Evolutionary conservation across 257 asterid genomes (phyloP).

Genomic region (Ocimum tenuiflorum): DNA sequence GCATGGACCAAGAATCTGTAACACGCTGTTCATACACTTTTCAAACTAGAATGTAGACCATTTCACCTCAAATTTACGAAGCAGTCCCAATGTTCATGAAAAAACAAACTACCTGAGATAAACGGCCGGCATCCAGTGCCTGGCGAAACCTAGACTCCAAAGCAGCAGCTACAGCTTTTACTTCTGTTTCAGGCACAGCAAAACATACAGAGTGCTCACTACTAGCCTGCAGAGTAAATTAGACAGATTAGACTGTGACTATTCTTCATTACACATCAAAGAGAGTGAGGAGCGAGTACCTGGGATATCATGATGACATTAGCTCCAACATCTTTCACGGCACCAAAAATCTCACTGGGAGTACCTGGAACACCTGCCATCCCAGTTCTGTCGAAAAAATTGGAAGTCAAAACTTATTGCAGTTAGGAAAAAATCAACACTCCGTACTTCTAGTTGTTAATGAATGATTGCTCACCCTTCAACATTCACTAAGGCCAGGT

Average conservation of each 20-base stretch:
- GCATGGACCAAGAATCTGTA: no score
- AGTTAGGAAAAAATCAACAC: neutral
- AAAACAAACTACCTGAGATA: conserved; percentile 65
- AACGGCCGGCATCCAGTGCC: conserved; percentile 92
- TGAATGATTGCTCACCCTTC: conserved; percentile 64
- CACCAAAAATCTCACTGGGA: conserved; percentile 75
- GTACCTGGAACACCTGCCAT: conserved; percentile 99
- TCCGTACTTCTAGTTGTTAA: neutral
- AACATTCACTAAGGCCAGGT: conserved; percentile 88
- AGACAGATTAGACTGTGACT: neutral
- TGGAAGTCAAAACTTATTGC: neutral
- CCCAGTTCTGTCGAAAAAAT: conserved; percentile 63
- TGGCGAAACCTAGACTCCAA: conserved; percentile 73
- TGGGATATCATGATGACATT: conserved; percentile 94
- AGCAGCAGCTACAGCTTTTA: conserved; percentile 72
- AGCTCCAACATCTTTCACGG: conserved; percentile 92
- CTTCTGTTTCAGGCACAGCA: conserved; percentile 92
- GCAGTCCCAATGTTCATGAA: neutral
- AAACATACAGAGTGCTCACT: conserved; percentile 98
- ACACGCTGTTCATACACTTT: neutral
- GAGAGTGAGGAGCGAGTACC: conserved; percentile 32
- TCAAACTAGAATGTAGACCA: neutral
- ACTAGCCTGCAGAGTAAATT: conserved; percentile 60
- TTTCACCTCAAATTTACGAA: neutral
- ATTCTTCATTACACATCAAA: neutral